These are phyloP conservation scores for Coix lacrymajobi DNA, from an alignment of 176 grass and related monocot genomes.

Conservation along the genomic window DNA sequence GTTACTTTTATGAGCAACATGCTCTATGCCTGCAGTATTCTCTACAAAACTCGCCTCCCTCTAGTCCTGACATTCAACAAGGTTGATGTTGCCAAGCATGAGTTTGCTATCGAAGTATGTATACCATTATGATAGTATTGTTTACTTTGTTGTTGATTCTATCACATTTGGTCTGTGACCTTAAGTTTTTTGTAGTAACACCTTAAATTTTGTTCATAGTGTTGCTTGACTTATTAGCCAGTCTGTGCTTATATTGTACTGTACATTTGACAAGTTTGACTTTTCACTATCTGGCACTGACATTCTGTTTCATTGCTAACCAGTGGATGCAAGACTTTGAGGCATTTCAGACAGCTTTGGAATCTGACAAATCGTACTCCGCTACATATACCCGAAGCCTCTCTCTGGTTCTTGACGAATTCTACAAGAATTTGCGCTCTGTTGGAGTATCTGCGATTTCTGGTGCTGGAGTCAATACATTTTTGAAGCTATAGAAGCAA, in stretches of 20 bases:
- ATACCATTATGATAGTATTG: background rate
- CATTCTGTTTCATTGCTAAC: constrained; percentile 13
- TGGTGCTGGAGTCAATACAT: constrained; percentile 63
- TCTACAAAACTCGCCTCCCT: constrained; percentile 93
- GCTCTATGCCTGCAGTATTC: constrained; percentile 97
- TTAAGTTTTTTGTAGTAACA: too few species aligned
- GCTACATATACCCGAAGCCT: constrained; percentile 80
- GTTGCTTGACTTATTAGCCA: background rate
- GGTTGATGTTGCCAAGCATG: constrained; percentile 77
- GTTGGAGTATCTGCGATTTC: constrained; percentile 91
- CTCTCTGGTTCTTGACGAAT: constrained; percentile 81
- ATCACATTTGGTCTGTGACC: background rate
- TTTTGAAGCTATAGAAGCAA: constrained; percentile 74
- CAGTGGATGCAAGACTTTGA: constrained; percentile 99
- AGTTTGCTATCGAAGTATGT: constrained; percentile 73
- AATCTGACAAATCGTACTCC: constrained; percentile 76
- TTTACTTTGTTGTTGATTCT: background rate
- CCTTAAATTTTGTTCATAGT: background rate
- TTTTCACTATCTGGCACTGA: background rate
- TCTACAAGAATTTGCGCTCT: constrained; percentile 82
- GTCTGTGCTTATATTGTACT: background rate
- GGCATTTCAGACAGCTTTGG: constrained; percentile 76
- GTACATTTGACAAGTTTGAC: background rate
- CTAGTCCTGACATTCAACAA: constrained; percentile 90
- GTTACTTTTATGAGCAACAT: constrained; percentile 97